Conservation (phyloP, 2,329 filamentous ascomycete genomes). For the Hypoxylon sp. region DNA sequence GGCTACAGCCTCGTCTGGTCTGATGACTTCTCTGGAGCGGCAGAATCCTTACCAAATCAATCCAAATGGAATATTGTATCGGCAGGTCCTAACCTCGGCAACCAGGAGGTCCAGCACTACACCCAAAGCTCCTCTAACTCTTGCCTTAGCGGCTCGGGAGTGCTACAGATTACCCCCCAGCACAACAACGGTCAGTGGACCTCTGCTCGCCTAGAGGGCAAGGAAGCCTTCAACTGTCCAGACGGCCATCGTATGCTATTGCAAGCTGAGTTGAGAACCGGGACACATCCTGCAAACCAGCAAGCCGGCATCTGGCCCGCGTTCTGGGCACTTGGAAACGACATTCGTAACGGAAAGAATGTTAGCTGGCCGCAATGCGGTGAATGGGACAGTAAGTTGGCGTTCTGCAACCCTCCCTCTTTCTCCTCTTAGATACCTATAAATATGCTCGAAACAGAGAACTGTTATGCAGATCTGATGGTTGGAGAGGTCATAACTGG, state of each 20-base stretch:
- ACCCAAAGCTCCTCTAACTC: conserved; percentile 36
- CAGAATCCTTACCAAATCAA: conserved; percentile 33
- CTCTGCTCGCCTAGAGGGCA: conserved; percentile 43
- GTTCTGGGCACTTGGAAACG: conserved; percentile 44
- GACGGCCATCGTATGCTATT: conserved; percentile 37
- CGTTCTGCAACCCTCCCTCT: too few relatives aligned
- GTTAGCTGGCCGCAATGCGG: conserved; percentile 41
- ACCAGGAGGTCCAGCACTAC: conserved; percentile 41
- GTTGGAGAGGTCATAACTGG: too few relatives aligned
- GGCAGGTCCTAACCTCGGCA: conserved; percentile 36
- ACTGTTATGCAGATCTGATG: background rate
- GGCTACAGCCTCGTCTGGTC: conserved; percentile 36
- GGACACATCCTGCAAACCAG: conserved; percentile 31
- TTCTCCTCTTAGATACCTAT: too few relatives aligned
- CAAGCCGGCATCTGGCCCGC: conserved; percentile 45
- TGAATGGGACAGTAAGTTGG: conserved; percentile 41
- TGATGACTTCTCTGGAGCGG: conserved; percentile 38
- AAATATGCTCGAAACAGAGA: background rate
- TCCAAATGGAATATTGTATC: conserved; percentile 41
- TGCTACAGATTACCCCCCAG: conserved; percentile 39
- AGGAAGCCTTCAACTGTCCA: conserved; percentile 40
- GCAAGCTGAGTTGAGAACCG: conserved; percentile 38
- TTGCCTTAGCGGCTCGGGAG: conserved; percentile 31
- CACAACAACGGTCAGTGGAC: conserved; percentile 40
- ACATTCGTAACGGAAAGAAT: conserved; percentile 34